Percentiles rank a stretch among this genome's conserved stretches.
Evolutionary conservation across 768 basidiomycete genomes (phyloP).

Genomic region (Suillus clintonianus): DNA sequence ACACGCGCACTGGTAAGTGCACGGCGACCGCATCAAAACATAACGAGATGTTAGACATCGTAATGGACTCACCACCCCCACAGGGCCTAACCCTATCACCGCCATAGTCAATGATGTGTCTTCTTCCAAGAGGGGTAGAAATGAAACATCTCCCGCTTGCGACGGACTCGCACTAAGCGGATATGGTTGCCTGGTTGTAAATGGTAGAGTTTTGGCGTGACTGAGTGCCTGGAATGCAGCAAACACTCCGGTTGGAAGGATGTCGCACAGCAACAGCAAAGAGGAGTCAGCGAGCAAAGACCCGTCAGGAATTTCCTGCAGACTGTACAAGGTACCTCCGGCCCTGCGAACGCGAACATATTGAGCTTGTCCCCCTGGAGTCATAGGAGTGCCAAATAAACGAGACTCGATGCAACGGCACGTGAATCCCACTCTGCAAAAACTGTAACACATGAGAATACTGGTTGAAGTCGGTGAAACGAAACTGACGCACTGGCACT

Average conservation of each 20-base stretch:
- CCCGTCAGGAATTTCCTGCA: conserved; percentile 52
- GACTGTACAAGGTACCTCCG: conserved; percentile 73
- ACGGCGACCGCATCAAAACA: neutral
- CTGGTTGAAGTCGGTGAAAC: neutral
- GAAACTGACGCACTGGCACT: conserved; percentile 65
- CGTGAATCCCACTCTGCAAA: conserved; percentile 74
- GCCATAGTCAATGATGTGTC: conserved; percentile 63
- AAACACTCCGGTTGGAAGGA: conserved; percentile 79
- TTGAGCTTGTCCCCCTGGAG: conserved; percentile 79
- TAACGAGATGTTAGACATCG: conserved; percentile 1
- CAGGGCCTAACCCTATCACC: conserved; percentile 76
- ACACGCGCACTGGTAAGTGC: conserved; percentile 49
- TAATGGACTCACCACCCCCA: conserved; percentile 55
- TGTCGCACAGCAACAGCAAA: conserved; percentile 72
- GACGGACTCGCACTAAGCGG: conserved; percentile 37
- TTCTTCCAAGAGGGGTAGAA: conserved; percentile 37
- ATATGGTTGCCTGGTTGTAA: conserved; percentile 61
- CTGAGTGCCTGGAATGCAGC: conserved; percentile 71
- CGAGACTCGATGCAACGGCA: conserved; percentile 61
- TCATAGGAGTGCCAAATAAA: conserved; percentile 65
- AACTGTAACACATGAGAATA: conserved; percentile 38
- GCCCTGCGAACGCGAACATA: conserved; percentile 79
- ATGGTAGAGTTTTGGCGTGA: conserved; percentile 68
- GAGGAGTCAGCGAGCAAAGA: conserved; percentile 63
- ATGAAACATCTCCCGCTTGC: neutral